Percentiles rank a stretch among this genome's conserved stretches.
Evolutionary conservation across 257 asterid species (phyloP).

Genomic region (Nicotiana tomentosiformis): DNA sequence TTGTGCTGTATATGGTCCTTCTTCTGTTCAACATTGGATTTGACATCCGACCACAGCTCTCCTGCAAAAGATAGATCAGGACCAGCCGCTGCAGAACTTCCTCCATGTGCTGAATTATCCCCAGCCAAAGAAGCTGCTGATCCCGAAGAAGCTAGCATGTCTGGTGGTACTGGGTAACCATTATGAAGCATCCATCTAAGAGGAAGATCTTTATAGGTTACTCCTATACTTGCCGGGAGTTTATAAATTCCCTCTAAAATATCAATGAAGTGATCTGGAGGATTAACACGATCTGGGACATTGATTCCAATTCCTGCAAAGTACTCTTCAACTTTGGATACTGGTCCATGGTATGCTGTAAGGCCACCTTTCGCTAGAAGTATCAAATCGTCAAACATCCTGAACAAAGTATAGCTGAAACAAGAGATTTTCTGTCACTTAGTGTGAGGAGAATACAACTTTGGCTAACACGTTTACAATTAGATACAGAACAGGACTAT

Average conservation of each 20-base stretch:
- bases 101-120: slow-evolving; percentile 29
- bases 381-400: slow-evolving; percentile 84
- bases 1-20: slow-evolving; percentile 46
- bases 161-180: slow-evolving; percentile 67
- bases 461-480: not conserved
- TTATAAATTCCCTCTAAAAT: slow-evolving; percentile 84
- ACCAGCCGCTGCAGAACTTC: slow-evolving; percentile 18
- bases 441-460: not conserved
- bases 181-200: slow-evolving; percentile 84
- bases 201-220: slow-evolving; percentile 68
- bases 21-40: slow-evolving; percentile 42
- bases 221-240: slow-evolving; percentile 44
- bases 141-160: slow-evolving; percentile 45
- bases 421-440: slow-evolving; percentile 12
- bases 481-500: not conserved
- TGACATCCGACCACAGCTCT: slow-evolving; percentile 62
- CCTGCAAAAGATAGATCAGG: slow-evolving; percentile 49
- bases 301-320: slow-evolving; percentile 51
- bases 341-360: slow-evolving; percentile 78
- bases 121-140: slow-evolving; percentile 19
- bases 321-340: slow-evolving; percentile 77
- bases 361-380: slow-evolving; percentile 96
- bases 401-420: slow-evolving; percentile 82
- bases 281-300: slow-evolving; percentile 89
- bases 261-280: slow-evolving; percentile 86